Conservation (phyloP, 495 filamentous ascomycete species). For the Aspergillus panamensis region DNA sequence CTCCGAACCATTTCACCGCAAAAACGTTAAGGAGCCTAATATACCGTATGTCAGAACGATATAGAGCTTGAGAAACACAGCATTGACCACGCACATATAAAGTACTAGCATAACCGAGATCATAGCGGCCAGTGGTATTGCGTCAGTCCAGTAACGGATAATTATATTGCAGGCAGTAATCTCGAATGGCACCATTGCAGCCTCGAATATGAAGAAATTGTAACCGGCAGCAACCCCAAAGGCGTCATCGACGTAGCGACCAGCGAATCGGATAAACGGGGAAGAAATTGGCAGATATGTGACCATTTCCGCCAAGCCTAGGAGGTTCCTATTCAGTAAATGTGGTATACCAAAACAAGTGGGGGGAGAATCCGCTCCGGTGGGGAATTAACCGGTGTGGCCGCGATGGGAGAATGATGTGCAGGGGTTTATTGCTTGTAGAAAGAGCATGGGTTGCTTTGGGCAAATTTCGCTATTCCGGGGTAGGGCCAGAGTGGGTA, state of each 20-base stretch:
- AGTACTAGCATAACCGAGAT: slow-evolving; percentile 42
- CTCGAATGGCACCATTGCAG: slow-evolving; percentile 43
- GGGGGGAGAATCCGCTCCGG: background rate
- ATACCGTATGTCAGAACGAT: background rate
- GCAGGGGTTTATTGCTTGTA: slow-evolving; percentile 1
- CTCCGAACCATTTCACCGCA: slow-evolving; percentile 73
- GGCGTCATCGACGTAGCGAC: slow-evolving; percentile 71
- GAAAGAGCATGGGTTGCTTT: slow-evolving; percentile 5
- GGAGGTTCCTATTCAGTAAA: slow-evolving; percentile 16
- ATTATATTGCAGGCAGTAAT: slow-evolving; percentile 44
- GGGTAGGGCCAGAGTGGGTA: background rate
- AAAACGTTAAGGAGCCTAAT: slow-evolving; percentile 50
- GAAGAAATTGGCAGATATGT: slow-evolving; percentile 77
- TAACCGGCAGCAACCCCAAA: slow-evolving; percentile 60
- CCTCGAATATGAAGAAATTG: slow-evolving; percentile 66
- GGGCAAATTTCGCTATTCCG: background rate
- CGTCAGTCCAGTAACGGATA: slow-evolving; percentile 46
- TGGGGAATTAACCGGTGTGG: background rate
- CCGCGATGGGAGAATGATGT: slow-evolving; percentile 5
- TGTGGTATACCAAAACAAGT: slow-evolving; percentile 8
- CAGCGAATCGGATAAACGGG: slow-evolving; percentile 80
- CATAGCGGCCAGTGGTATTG: slow-evolving; percentile 41
- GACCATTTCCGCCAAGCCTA: slow-evolving; percentile 75
- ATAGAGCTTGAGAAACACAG: background rate
- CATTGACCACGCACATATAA: slow-evolving; percentile 45